Base-by-base conservation (phyloP, 768 basidiomycete genomes). In the Sarcodon aspratus region DNA sequence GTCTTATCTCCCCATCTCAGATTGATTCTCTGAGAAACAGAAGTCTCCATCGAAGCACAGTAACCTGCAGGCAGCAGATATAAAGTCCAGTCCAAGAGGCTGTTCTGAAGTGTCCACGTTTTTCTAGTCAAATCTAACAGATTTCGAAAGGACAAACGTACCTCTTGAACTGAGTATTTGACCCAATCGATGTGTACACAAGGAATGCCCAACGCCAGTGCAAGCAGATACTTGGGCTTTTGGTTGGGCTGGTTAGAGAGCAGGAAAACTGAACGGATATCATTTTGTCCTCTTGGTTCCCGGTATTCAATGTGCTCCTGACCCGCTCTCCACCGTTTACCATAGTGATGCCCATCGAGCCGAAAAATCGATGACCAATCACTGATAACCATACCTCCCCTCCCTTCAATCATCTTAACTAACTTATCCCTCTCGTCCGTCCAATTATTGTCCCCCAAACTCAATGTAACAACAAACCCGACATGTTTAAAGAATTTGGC, bases 171-270 rank as follows among this genome's bases (percentile, higher is more conserved):
- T 9, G 66, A 68, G 21, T 69, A 63, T 33, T 67, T 53, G 32
- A 84, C 59, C 76, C 81, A 92, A 9, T 70, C 64, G 6, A 71
- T 61, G 1, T 72, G 74, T 21, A 96, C 57, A 54, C 88, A 92
- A 3, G 93, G 93, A 46, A 96, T 80, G 9, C 92, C 92, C 36
- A 92, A 68, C 0, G 87, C 90, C 33, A 97, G 73, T 6, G 90
- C 86, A 3, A 82, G 72, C 47, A 95, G 68, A 57, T 76, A 91
- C 63, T 93, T 94, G 9, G 83, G 76, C 55, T 87, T 92, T 49
- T 78, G 75, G 54, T 72, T 78, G 8, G 72, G 61, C 11, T 79
- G 75, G 52, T 87, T 80, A 0, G 85, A 76, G 12, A 89, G 52
- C 36, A 89, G 68, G 62, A 87, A 86, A 18, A 84, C 69, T 11